Base-by-base conservation (phyloP, 352 stramenopile species). In the Phytophthora nicotianae region DNA sequence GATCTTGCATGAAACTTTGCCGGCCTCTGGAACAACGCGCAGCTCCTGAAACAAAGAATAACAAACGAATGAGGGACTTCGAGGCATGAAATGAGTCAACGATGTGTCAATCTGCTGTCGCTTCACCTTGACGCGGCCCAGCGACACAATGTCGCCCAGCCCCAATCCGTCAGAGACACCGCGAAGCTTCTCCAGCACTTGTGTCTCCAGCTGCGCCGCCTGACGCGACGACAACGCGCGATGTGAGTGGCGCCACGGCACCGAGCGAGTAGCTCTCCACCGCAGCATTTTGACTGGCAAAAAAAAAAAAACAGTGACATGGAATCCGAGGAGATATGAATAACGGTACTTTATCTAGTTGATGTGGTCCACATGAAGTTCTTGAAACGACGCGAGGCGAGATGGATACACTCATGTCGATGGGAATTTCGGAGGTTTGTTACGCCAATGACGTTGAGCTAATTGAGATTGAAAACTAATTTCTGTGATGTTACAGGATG, bases 41-140 rank as follows among this genome's bases (percentile, higher is more conserved):
- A 93, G 68, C 5, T 93, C 73, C 85, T 93, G 21, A n/a, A 60
- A 9, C 21, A 46, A 7, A 50, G 14, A 51, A 61, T 35, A 43
- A 24, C 10, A 11, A 27, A 41, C 5, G 6, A 59, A 35, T 9
- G 21, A 50, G 13, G 11, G 17, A 37, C 5, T 19, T n/a, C n/a
- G n/a, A n/a, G n/a, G n/a, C n/a, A n/a, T 16, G 5, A 33, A 35
- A 32, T 55, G 21, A 59, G 29, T 21, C 57, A 55, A 40, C 27
- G 11, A n/a, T 54, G 29, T 29, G 24, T 51, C 40, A 46, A 68
- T 53, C 35, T 2, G 14, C 17, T 42, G 40, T 6, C 5, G 17
- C 35, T 68, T 19, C 49, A 92, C 86, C 73, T 95, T 95, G 48
- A 95, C 77, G 49, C 80, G 83, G n/a, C 87, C 84, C 27, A 90